Percentiles rank a stretch among this genome's conserved stretches.
Conservation (phyloP, 1,139 yeast genomes). For the Candida dubliniensis region DNA sequence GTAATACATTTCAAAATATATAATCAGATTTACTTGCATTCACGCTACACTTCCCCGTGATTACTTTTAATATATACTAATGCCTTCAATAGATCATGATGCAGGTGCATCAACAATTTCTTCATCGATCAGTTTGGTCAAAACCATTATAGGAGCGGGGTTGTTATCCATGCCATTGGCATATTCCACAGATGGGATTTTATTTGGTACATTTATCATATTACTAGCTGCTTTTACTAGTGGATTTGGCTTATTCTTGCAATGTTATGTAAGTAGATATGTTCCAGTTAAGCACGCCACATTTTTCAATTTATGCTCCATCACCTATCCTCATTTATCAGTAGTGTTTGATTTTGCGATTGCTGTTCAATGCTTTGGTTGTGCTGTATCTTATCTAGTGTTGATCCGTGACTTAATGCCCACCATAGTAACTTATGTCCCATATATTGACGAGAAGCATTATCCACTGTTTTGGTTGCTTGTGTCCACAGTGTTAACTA, state of each 20-base stretch:
- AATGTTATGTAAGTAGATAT: conserved; percentile 70
- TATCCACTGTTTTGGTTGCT: conserved; percentile 40
- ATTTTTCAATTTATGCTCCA: conserved; percentile 78
- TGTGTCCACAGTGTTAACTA: conserved; percentile 33
- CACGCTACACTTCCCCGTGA: conserved; percentile 6
- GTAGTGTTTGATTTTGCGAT: conserved; percentile 85
- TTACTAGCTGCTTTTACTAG: conserved; percentile 75
- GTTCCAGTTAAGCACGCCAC: conserved; percentile 77
- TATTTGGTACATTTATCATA: conserved; percentile 65
- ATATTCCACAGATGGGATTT: conserved; percentile 77
- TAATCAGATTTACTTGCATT: no score
- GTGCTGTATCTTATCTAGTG: conserved; percentile 47
- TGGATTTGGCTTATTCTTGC: conserved; percentile 76
- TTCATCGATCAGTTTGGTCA: conserved; percentile 59
- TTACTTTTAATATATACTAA: conserved; percentile 1
- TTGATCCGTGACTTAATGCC: conserved; percentile 51
- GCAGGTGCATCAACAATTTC: conserved; percentile 40
- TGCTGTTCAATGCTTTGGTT: conserved; percentile 73
- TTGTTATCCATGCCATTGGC: conserved; percentile 91
- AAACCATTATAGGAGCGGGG: conserved; percentile 88
- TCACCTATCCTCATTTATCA: conserved; percentile 82
- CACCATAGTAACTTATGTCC: conserved; percentile 29
- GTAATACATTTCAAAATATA: no score
- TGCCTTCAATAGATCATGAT: conserved; percentile 14
- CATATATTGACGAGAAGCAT: conserved; percentile 22